phyloP scores from a whole-genome alignment of 768 basidiomycete species.

The Naganishia vishniacii region DNA sequence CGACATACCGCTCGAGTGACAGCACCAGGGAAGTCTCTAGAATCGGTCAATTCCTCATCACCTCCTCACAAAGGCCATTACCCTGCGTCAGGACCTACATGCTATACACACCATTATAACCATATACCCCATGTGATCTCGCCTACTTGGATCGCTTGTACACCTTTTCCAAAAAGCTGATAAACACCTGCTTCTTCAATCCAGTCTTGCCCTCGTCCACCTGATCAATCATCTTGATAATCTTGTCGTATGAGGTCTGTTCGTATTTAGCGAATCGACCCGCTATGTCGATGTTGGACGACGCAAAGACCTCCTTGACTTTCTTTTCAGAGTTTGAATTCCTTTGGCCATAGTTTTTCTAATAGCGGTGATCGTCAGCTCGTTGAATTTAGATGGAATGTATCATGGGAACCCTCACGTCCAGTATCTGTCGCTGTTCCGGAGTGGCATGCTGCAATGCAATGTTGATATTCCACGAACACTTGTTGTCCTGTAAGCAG shows the following conservation, averaged over 20 bases:
- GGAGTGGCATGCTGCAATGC: slow-evolving; percentile 57
- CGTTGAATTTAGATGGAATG: not conserved
- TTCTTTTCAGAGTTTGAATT: slow-evolving; percentile 56
- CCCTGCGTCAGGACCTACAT: too few species aligned
- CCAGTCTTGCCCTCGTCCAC: slow-evolving; percentile 62
- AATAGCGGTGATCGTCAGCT: slow-evolving; percentile 50
- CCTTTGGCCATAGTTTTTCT: slow-evolving; percentile 64
- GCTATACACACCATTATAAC: too few species aligned
- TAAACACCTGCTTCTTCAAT: slow-evolving; percentile 66
- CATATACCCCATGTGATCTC: not conserved
- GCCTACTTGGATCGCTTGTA: slow-evolving; percentile 57
- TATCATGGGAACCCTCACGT: slow-evolving; percentile 42
- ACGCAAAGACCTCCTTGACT: slow-evolving; percentile 68
- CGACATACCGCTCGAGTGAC: too few species aligned
- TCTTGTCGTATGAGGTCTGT: slow-evolving; percentile 60
- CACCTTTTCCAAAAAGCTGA: slow-evolving; percentile 82
- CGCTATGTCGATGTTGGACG: slow-evolving; percentile 58
- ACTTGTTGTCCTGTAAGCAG: slow-evolving; percentile 74
- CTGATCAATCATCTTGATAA: slow-evolving; percentile 64
- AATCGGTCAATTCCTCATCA: too few species aligned
- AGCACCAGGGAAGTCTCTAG: too few species aligned
- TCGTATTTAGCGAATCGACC: slow-evolving; percentile 72
- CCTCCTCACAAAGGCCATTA: too few species aligned
- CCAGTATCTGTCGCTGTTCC: slow-evolving; percentile 52
- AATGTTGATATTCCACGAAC: slow-evolving; percentile 89